Percentiles rank a stretch among this genome's conserved stretches.
Conservation (phyloP, 2,329 filamentous ascomycete species). For the Diplodia scrobiculata region DNA sequence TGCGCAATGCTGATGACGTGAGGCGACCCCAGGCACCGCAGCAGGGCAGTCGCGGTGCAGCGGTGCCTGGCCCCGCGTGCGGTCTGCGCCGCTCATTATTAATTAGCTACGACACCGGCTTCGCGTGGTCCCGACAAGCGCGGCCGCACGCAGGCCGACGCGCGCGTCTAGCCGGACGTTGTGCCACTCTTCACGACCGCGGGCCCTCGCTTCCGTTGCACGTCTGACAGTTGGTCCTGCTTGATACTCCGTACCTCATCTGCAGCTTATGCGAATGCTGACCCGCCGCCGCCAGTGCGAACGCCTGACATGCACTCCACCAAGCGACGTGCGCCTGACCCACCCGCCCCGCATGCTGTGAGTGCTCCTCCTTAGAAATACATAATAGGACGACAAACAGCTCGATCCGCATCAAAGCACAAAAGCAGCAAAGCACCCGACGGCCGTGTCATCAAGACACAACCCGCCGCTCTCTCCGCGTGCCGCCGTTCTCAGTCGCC, state of each 20-base stretch:
- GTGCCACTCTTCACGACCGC: slow-evolving; percentile 1
- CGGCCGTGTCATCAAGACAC: slow-evolving; percentile 28
- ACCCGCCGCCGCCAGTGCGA: background rate
- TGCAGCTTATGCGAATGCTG: background rate
- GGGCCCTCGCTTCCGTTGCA: background rate
- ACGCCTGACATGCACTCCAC: slow-evolving; percentile 18
- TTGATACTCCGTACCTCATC: background rate
- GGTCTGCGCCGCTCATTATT: slow-evolving; percentile 6
- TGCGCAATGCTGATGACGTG: slow-evolving; percentile 21
- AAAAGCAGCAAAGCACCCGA: background rate
- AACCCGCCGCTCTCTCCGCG: slow-evolving; percentile 41
- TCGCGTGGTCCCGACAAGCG: background rate
- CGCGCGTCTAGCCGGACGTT: background rate
- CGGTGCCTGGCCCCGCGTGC: slow-evolving; percentile 11
- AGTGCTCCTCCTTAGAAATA: slow-evolving; percentile 8
- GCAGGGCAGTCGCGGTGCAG: no score
- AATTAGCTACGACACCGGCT: background rate
- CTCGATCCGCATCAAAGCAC: background rate
- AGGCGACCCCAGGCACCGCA: slow-evolving; percentile 9
- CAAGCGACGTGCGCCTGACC: slow-evolving; percentile 7
- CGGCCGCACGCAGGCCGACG: background rate
- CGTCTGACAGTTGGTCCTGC: background rate
- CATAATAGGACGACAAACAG: background rate
- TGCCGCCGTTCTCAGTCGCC: slow-evolving; percentile 44
- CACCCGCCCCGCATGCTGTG: slow-evolving; percentile 3